phyloP scores from a whole-genome alignment of 176 grass and related monocot species.

The Cymbopogon citratus region DNA sequence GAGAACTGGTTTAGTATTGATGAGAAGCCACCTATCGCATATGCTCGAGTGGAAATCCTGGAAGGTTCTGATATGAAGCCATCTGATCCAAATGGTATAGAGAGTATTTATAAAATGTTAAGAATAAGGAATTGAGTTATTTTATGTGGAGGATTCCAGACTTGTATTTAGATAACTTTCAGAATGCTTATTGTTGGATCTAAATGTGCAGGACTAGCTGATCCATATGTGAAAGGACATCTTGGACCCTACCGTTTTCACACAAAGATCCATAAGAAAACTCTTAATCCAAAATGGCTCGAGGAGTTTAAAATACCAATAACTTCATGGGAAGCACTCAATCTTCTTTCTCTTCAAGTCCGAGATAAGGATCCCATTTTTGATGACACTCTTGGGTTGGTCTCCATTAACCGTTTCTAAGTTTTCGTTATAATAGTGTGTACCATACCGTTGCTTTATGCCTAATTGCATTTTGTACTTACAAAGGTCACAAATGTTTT shows the following conservation, averaged over 20 bases:
- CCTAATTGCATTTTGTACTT: neutral
- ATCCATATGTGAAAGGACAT: conserved; percentile 81
- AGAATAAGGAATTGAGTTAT: neutral
- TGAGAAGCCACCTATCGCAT: conserved; percentile 69
- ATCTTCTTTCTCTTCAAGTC: conserved; percentile 84
- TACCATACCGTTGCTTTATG: conserved; percentile 2
- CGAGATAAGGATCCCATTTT: conserved; percentile 90
- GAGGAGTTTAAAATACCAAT: conserved; percentile 96
- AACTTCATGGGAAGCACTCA: conserved; percentile 72
- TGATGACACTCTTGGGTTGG: conserved; percentile 89
- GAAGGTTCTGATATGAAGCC: conserved; percentile 95
- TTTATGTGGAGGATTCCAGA: conserved; percentile 16
- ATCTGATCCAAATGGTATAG: conserved; percentile 83
- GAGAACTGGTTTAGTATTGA: conserved; percentile 75
- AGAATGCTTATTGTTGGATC: neutral
- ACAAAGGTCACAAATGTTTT: neutral
- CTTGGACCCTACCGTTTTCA: conserved; percentile 80
- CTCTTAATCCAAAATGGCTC: conserved; percentile 79
- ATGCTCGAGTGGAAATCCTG: conserved; percentile 78
- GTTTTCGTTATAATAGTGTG: neutral
- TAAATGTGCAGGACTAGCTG: conserved; percentile 63
- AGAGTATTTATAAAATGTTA: neutral
- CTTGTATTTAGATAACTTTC: neutral
- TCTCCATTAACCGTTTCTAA: neutral
- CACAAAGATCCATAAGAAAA: conserved; percentile 94